Percentiles rank a stretch among this genome's conserved stretches.
phyloP scores from a whole-genome alignment of 2,329 filamentous ascomycete genomes.

The Davidsoniella australis region DNA sequence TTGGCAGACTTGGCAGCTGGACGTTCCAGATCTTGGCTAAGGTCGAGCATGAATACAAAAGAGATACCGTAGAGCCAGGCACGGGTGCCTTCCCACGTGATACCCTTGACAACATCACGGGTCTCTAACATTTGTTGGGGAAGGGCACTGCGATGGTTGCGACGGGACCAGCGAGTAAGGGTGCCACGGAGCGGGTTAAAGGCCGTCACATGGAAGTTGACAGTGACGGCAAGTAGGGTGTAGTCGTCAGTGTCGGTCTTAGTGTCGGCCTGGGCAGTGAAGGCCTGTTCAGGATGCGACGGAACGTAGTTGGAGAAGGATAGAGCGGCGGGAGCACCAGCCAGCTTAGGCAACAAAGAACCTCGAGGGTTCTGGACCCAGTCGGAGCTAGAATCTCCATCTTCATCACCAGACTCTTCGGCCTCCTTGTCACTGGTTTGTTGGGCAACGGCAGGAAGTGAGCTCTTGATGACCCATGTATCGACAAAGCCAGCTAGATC shows the following conservation, averaged over 20 bases:
- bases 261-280: slow-evolving; percentile 13
- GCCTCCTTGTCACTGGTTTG: slow-evolving; percentile 19
- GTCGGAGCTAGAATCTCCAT: slow-evolving; percentile 25
- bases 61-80: slow-evolving; percentile 76
- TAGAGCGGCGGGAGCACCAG: slow-evolving; percentile 45
- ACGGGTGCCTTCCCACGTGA: slow-evolving; percentile 63
- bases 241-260: slow-evolving; percentile 27
- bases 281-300: slow-evolving; percentile 14
- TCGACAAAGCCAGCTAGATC: slow-evolving; percentile 78
- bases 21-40: slow-evolving; percentile 48
- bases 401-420: slow-evolving; percentile 21
- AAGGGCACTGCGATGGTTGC: slow-evolving; percentile 60
- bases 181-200: slow-evolving; percentile 64
- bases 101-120: slow-evolving; percentile 66
- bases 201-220: slow-evolving; percentile 46
- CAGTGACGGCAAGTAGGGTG: slow-evolving; percentile 35
- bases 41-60: slow-evolving; percentile 86
- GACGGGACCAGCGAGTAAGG: slow-evolving; percentile 69
- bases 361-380: slow-evolving; percentile 64
- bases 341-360: slow-evolving; percentile 50
- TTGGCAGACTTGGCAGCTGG: slow-evolving; percentile 14
- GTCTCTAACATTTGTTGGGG: slow-evolving; percentile 58
- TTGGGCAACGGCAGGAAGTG: slow-evolving; percentile 18
- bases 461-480: slow-evolving; percentile 55
- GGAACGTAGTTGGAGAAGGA: slow-evolving; percentile 44